Evolutionary conservation across 768 basidiomycete genomes (phyloP).

Genomic region (Austroboletus festivus): DNA sequence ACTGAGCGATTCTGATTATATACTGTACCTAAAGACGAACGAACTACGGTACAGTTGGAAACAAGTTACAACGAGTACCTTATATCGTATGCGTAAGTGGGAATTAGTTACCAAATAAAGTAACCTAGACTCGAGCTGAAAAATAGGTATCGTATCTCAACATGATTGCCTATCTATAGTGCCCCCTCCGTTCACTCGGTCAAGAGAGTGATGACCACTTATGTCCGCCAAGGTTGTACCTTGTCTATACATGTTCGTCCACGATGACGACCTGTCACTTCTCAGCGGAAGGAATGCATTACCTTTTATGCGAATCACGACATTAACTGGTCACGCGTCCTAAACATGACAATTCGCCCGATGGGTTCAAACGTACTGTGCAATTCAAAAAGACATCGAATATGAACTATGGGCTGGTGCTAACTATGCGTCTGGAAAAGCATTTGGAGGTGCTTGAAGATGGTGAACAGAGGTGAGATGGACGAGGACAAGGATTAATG

Average conservation of each 20-base stretch:
- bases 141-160: too few relatives aligned
- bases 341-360: slow-evolving; percentile 34
- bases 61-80: too few relatives aligned
- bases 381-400: slow-evolving; percentile 94
- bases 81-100: too few relatives aligned
- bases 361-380: slow-evolving; percentile 46
- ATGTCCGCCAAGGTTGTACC: slow-evolving; percentile 63
- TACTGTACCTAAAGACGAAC: too few relatives aligned
- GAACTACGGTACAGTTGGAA: too few relatives aligned
- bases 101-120: too few relatives aligned
- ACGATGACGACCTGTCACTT: slow-evolving; percentile 59
- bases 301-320: slow-evolving; percentile 54
- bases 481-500: slow-evolving; percentile 35
- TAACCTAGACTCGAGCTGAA: too few relatives aligned
- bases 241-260: slow-evolving; percentile 55
- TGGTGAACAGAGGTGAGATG: slow-evolving; percentile 40
- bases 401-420: slow-evolving; percentile 73
- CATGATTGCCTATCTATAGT: too few relatives aligned
- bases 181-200: slow-evolving; percentile 71
- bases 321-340: slow-evolving; percentile 61
- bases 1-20: too few relatives aligned
- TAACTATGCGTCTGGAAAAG: slow-evolving; percentile 37
- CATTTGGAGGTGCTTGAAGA: slow-evolving; percentile 45
- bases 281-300: slow-evolving; percentile 49
- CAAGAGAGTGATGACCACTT: slow-evolving; percentile 61